These are phyloP conservation scores for Aethionema arabicum DNA, from an alignment of 345 rosid genomes.

Conservation along the genomic window DNA sequence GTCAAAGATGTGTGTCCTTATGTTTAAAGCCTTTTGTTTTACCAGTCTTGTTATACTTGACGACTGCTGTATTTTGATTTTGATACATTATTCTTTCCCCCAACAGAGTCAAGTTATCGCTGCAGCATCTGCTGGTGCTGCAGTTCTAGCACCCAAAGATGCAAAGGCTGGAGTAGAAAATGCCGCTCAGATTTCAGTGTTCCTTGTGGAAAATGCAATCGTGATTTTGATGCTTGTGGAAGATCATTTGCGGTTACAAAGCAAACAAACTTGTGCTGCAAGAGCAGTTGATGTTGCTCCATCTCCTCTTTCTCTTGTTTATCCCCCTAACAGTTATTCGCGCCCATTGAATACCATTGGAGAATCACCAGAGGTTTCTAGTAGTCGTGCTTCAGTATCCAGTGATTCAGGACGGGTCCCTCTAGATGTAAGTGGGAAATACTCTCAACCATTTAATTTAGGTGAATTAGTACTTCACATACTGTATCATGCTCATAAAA, in stretches of 20 bases:
- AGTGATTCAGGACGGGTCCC: conserved; percentile 71
- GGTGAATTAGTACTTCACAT: not conserved
- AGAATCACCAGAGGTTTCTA: conserved; percentile 57
- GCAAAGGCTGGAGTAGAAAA: conserved; percentile 83
- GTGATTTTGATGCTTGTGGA: conserved; percentile 98
- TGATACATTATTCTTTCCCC: conserved; percentile 33
- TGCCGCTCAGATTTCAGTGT: conserved; percentile 93
- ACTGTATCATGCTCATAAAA: not conserved
- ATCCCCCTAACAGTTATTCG: conserved; percentile 51
- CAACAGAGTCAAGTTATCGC: conserved; percentile 96
- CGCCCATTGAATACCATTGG: conserved; percentile 39
- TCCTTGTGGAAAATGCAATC: conserved; percentile 93
- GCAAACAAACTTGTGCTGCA: conserved; percentile 76
- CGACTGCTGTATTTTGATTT: conserved; percentile 10
- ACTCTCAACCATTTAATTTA: conserved; percentile 13
- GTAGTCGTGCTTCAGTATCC: conserved; percentile 57
- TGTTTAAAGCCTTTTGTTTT: conserved; percentile 26
- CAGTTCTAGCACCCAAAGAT: conserved; percentile 81
- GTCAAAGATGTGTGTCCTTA: too few species aligned
- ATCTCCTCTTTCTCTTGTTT: conserved; percentile 78
- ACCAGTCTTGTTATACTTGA: conserved; percentile 1
- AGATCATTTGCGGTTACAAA: conserved; percentile 91
- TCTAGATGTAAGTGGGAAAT: conserved; percentile 71
- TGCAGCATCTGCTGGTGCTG: conserved; percentile 93
- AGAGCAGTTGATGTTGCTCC: conserved; percentile 50